These are phyloP conservation scores for Cytospora schulzeri DNA, from an alignment of 2,329 filamentous ascomycete species.

Conservation along the genomic window DNA sequence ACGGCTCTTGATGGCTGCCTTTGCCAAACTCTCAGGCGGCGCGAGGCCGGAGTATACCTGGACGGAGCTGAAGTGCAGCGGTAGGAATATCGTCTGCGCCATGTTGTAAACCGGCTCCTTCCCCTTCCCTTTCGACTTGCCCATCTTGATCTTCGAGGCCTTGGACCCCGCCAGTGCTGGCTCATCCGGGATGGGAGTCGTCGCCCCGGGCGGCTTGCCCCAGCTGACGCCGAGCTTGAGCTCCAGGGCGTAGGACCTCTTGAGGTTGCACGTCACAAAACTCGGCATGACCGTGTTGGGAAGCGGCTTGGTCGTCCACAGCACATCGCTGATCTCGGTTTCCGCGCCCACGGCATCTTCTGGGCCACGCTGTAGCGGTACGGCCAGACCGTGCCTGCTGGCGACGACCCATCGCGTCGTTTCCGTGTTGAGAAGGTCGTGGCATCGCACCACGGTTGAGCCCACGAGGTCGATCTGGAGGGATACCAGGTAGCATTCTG, in stretches of 20 bases:
- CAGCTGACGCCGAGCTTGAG: slow-evolving; percentile 77
- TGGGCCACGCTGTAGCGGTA: slow-evolving; percentile 66
- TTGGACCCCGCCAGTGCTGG: slow-evolving; percentile 27
- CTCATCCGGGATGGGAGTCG: slow-evolving; percentile 22
- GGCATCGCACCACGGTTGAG: slow-evolving; percentile 76
- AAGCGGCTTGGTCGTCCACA: slow-evolving; percentile 74
- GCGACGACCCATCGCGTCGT: slow-evolving; percentile 74
- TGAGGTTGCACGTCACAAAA: slow-evolving; percentile 87
- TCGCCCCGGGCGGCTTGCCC: slow-evolving; percentile 54
- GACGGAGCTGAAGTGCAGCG: slow-evolving; percentile 72
- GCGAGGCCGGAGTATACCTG: slow-evolving; percentile 86
- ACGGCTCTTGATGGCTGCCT: slow-evolving; percentile 49
- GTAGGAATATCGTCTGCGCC: slow-evolving; percentile 76
- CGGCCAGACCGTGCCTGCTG: slow-evolving; percentile 69
- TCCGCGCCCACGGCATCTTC: slow-evolving; percentile 64
- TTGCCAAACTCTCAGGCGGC: slow-evolving; percentile 75
- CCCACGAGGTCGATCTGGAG: slow-evolving; percentile 82
- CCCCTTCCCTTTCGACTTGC: slow-evolving; percentile 40
- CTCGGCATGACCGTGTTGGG: slow-evolving; percentile 86
- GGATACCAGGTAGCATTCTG: slow-evolving; percentile 73
- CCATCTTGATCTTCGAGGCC: slow-evolving; percentile 5
- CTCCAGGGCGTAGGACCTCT: slow-evolving; percentile 80
- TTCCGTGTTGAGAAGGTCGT: slow-evolving; percentile 72
- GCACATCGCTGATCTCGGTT: slow-evolving; percentile 64
- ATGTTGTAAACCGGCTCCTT: slow-evolving; percentile 35